Evolutionary conservation across 139 green algal species (phyloP), one percentile per base, ranked within the genome.

Genomic region (Limnomonas spitsbergensis): DNA sequence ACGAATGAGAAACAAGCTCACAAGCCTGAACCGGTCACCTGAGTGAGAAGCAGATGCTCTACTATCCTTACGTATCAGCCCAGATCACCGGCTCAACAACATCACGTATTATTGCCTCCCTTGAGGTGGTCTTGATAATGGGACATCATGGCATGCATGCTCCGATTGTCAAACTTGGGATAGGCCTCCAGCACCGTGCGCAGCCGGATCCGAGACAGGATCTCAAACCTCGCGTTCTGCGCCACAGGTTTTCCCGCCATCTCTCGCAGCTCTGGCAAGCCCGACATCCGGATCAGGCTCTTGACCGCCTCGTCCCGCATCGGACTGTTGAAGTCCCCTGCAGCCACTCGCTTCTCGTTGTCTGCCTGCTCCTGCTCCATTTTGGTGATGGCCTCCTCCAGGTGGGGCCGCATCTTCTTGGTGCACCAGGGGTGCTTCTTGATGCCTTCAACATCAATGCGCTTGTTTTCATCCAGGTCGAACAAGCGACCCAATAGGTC

Each of bases 401-500:
- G n/a, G n/a, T n/a, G n/a, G n/a, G n/a, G n/a, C n/a, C n/a, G n/a
- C n/a, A n/a, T n/a, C n/a, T n/a, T 9, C 42, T 27, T 9, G 7
- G 6, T 6, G 42, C 6, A 54, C 42, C 42, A 54, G 42, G 42
- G 56, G 56, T 35, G 56, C 56, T 37, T 35, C 56, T 38, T 69
- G 56, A 69, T 69, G 26, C n/a, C 4, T 14, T 27, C 20, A 14
- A 80, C 27, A 34, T 72, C 39, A n/a, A 80, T 74, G 56, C 72
- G 40, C 66, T 81, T 76, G 66, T 69, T 77, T 80, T 90, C 82
- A 35, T 88, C 85, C 66, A 81, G 72, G 66, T 87, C 86, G 70
- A 90, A 90, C 81, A 87, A 87, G 14, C 66, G 53, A 40, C 87
- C 81, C 76, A 90, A 69, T 26, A 90, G 54, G 73, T 86, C 77